Conservation (phyloP, 768 basidiomycete genomes). For the Amyloporia xantha region DNA sequence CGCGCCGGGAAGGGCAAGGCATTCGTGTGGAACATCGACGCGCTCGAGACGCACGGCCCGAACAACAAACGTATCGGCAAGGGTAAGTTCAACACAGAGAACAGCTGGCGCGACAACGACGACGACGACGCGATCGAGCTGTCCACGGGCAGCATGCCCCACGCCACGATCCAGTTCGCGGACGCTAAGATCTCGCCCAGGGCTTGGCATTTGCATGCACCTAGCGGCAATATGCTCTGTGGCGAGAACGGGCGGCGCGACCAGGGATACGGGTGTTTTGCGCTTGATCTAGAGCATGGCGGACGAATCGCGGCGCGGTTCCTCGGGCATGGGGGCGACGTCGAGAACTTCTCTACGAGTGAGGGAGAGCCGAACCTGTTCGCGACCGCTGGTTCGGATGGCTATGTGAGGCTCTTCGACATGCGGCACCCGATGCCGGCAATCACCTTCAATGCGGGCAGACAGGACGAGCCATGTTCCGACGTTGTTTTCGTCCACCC, state of each 20-base stretch:
- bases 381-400: constrained; percentile 29
- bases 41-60: constrained; percentile 27
- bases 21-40: constrained; percentile 32
- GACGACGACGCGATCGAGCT: too few relatives aligned
- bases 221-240: constrained; percentile 21
- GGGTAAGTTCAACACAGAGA: not conserved
- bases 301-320: constrained; percentile 26
- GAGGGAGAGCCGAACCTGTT: constrained; percentile 30
- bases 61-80: constrained; percentile 4
- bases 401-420: constrained; percentile 34
- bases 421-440: constrained; percentile 29
- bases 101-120: too few relatives aligned
- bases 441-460: constrained; percentile 23
- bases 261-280: constrained; percentile 9
- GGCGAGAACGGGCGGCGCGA: constrained; percentile 5
- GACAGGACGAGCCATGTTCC: constrained; percentile 11
- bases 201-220: constrained; percentile 24
- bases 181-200: constrained; percentile 1
- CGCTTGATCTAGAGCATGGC: constrained; percentile 28
- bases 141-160: too few relatives aligned
- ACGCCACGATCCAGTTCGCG: too few relatives aligned
- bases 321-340: constrained; percentile 31
- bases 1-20: constrained; percentile 29
- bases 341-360: constrained; percentile 30
- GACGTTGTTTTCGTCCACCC: constrained; percentile 27